Evolutionary conservation across 176 grass and related monocot species (phyloP), one percentile per base, ranked within the genome.

Genomic region (Avena atlantica): DNA sequence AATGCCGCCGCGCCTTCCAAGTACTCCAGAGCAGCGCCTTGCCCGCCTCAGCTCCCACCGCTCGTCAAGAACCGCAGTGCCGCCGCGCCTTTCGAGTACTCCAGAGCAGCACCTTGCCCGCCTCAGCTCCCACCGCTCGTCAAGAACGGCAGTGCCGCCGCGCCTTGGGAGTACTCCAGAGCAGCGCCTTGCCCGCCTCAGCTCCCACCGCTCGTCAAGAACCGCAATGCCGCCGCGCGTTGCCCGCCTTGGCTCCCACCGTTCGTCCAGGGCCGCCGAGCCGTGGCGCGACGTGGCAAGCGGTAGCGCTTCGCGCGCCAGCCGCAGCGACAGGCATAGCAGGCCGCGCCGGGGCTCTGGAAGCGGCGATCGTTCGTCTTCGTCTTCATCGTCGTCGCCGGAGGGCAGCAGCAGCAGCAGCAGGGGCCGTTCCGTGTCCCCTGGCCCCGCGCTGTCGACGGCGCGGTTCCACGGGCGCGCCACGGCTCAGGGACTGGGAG

Each of bases 361-460:
- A n/a, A 69, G 58, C 9, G 85, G 76, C 12, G 67, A 75, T 8
- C 21, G 9, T 27, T 25, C 66, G 2, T 70, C 47, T 0, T 75
- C 44, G 1, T 8, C 71, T 0, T 8, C 64, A 12, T 67, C 64
- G 9, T 42, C 63, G 4, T 48, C 78, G 2, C 13, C 17, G 2
- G 85, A 84, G 36, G 23, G 27, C 27, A 59, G 11, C 66, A 48
- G 45, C 1, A 48, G 45, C 1, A 42, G 40, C 40, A 55, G 56
- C 78, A 27, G 48, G 15, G 23, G 58, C 5, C 37, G 16, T 6
- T 85, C 78, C 17, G 2, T 74, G 11, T 85, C 78, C 36, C 25
- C 57, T 4, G 81, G 70, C 36, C 24, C 58, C 10, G 82, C 85
- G 40, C 20, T 74, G 36, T 76, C 37, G 5, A 66, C 68, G 61